phyloP scores from a whole-genome alignment of 352 stramenopile species.

The Pythium utonaiense region DNA sequence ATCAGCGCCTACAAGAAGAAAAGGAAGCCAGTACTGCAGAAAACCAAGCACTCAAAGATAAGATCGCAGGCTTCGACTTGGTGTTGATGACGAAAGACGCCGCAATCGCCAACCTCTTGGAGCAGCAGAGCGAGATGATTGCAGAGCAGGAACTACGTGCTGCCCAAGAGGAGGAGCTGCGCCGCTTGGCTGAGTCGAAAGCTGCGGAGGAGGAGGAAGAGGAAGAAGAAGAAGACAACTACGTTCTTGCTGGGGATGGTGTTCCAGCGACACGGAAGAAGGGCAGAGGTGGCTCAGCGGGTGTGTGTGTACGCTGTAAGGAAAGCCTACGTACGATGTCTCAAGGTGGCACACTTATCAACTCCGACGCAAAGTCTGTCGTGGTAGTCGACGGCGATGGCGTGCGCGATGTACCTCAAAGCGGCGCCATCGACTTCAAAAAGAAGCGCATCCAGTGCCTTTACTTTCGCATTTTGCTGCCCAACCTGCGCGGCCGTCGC shows the following conservation, averaged over 20 bases:
- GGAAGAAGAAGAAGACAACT: constrained; percentile 17
- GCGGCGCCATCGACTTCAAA: constrained; percentile 15
- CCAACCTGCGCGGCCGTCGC: constrained; percentile 80
- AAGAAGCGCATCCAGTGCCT: constrained; percentile 78
- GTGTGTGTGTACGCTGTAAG: constrained; percentile 62
- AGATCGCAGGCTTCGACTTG: constrained; percentile 35
- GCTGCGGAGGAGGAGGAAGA: constrained; percentile 40
- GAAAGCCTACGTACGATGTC: constrained; percentile 40
- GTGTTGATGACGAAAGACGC: constrained; percentile 55
- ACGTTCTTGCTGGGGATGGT: background rate
- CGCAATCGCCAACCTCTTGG: constrained; percentile 63
- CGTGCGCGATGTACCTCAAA: background rate
- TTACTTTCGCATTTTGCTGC: constrained; percentile 88
- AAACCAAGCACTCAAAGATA: constrained; percentile 34
- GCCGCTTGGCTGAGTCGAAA: constrained; percentile 33
- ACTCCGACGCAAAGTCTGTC: background rate
- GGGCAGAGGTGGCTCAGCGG: constrained; percentile 4
- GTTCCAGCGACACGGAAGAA: background rate
- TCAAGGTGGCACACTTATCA: constrained; percentile 21
- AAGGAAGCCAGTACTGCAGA: constrained; percentile 33
- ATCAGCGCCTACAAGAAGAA: constrained; percentile 39
- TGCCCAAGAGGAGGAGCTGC: constrained; percentile 49
- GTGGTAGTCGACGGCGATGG: background rate
- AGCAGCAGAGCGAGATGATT: constrained; percentile 73
- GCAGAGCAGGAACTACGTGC: constrained; percentile 54